Percentiles rank a stretch among this genome's conserved stretches.
Evolutionary conservation across 352 stramenopile species (phyloP).

Genomic region (Globisporangium sylvaticum): DNA sequence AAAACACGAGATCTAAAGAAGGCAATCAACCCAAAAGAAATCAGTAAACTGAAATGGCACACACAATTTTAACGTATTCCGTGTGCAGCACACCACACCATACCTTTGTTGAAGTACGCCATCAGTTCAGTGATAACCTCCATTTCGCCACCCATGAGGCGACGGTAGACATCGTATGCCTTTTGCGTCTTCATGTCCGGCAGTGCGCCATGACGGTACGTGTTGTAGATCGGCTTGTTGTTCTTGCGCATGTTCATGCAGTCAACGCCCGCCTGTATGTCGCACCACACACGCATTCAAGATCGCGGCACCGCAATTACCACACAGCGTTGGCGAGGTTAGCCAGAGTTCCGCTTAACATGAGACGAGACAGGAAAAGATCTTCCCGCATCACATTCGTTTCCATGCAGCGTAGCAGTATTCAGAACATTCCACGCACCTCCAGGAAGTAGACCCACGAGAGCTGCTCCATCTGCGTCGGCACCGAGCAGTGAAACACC

Average conservation of each 20-base stretch:
- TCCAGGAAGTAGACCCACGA: slow-evolving; percentile 86
- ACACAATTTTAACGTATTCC: too few species aligned
- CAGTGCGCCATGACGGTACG: slow-evolving; percentile 60
- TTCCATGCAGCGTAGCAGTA: background rate
- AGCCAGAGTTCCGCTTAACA: slow-evolving; percentile 1
- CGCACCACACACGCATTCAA: background rate
- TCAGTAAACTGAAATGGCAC: background rate
- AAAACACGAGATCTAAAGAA: slow-evolving; percentile 70
- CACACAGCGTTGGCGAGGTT: background rate
- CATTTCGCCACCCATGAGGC: slow-evolving; percentile 56
- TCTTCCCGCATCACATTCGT: background rate
- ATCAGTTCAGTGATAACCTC: slow-evolving; percentile 56
- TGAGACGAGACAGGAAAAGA: slow-evolving; percentile 2
- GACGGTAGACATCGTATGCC: slow-evolving; percentile 73
- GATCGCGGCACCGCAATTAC: slow-evolving; percentile 1
- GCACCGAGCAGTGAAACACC: slow-evolving; percentile 76
- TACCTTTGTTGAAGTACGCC: slow-evolving; percentile 86
- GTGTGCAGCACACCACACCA: background rate
- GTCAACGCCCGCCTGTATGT: slow-evolving; percentile 54
- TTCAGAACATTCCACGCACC: slow-evolving; percentile 21
- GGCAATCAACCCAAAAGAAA: background rate
- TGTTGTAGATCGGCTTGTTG: slow-evolving; percentile 80
- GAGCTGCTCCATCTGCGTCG: slow-evolving; percentile 77
- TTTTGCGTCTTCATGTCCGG: slow-evolving; percentile 76
- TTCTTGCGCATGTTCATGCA: slow-evolving; percentile 80